Evolutionary conservation across 495 filamentous ascomycete species (phyloP), one percentile per base, ranked within the genome.

Genomic region (Penicillium angulare): DNA sequence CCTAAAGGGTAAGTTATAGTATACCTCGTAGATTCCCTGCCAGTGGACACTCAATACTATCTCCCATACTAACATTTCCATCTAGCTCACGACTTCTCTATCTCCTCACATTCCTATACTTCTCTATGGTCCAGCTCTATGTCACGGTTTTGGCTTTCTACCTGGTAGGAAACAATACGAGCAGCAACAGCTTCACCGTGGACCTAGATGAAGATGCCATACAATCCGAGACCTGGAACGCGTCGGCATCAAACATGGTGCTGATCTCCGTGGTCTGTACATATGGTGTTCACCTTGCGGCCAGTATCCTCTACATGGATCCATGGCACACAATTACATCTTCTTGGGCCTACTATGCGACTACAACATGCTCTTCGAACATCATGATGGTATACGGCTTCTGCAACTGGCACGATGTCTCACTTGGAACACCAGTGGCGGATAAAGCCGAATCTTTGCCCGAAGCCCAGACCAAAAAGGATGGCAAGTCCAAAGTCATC

Each of bases 321-420:
- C 92, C 92, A 13, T 96, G 90, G 92, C 92, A 97, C 79, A 95
- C 97, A 87, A 92, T 97, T 78, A 90, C 90, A 63, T 95, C 90
- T 26, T 96, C 92, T 80, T 87, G 88, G 31, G 80, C 87, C 56
- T 95, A 43, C 31, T 53, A 34, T 22, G 27, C 50, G 1, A 44
- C 43, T 17, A 47, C 21, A 6, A 96, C 69, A 75, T 97, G 58
- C 75, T 91, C 32, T 78, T 92, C 65, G 83, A 97, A 97, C 73
- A 92, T 97, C 59, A 83, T 97, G 54, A 97, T 91, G 76, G 90
- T 97, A 40, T 97, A 97, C 74, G 87, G 72, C 50, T 96, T 95
- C 83, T 90, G 89, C 81, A 96, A 96, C 74, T 96, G 92, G 92
- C 91, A 96, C 88, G 92, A 97, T 69, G 92, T 97, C 43, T 95